Evolutionary conservation across 2,329 filamentous ascomycete species (phyloP), one percentile per base, ranked within the genome.

Genomic region (Cercospora nicotianae): DNA sequence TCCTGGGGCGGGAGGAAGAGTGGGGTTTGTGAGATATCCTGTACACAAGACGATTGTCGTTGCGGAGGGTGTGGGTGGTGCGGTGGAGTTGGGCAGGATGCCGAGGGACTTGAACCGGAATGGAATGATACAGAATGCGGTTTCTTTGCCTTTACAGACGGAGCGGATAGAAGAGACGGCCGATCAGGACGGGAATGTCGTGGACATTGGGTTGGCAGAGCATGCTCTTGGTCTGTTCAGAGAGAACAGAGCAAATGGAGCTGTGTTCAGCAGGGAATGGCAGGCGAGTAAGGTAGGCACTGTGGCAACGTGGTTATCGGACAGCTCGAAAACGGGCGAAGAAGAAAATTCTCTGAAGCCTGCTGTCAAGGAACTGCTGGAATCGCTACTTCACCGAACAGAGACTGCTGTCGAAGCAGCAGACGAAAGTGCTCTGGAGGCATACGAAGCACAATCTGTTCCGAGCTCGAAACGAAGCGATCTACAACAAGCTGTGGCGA

Each of bases 1-100:
- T 51, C 87, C 87, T 1, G 85, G 83, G 5, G 85, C 84, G 68
- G 87, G 87, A 16, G 89, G 89, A 8, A 84, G 88, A 69, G 85
- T 88, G 66, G 88, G 89, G 12, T 86, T 89, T 16, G 84, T 95
- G 51, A 87, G 89, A 6, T 93, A 92, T 55, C 94, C 94, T 0
- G 93, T 97, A 1, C 94, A 98, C 77, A 91, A 90, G 76, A 88
- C 90, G 0, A 80, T 97, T 16, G 74, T 97, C 9, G 86, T 96
- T 8, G 89, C 88, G 0, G 86, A 91, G 60, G 93, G 92, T 0
- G 80, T 96, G 2, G 81, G 87, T 63, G 92, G 91, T 7, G 87
- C 90, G 0, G 83, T 89, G 5, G 82, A 85, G 1, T 85, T 79
- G 78, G 76, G 81, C 57, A 73, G 78, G 45, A 78, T 83, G 70